Evolutionary conservation across 2,329 filamentous ascomycete species (phyloP), one percentile per base, ranked within the genome.

Genomic region (Periconia sp.): DNA sequence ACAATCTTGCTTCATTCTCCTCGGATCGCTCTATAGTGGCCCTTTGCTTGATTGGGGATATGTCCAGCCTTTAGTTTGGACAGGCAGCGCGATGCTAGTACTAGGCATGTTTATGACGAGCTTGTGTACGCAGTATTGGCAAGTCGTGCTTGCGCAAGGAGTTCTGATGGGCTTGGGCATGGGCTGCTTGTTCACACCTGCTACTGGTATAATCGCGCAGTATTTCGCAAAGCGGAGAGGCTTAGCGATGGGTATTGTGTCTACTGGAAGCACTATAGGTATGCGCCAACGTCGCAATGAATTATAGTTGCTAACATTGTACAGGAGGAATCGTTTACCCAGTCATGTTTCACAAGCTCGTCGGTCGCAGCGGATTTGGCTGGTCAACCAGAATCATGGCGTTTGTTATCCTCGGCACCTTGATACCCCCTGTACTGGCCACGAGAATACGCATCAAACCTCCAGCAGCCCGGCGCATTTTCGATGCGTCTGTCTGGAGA

Each of bases 101-200:
- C 61, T 80, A 10, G 74, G 75, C 23, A 76, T 80, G 49, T 80
- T 81, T 62, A 79, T 79, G 76, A 79, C 77, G 6, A 78, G 76
- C 11, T 58, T 80, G 14, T 76, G 73, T 55, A 77, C 70, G 8
- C 61, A 73, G 50, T 81, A 79, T 59, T 80, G 77, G 77, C 78
- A 81, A 49, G 19, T 58, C 11, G 61, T 66, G 49, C 53, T 67
- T 9, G 63, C 64, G 10, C 63, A 67, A 40, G 64, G 63, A 19
- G 35, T 67, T 1, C 52, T 59, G 13, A 45, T 30, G 43, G 43
- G 43, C 2, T 31, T 45, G 14, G 43, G 43, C 15, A 47, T 18
- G 8, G 45, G 27, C 23, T 35, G 23, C 15, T 37, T 47, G 15
- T 47, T 47, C 15, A 35, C 30, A 9, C 45, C 45, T 30, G 30